Evolutionary conservation across 148 eudicot species (phyloP).

Genomic region (Amaranthus cruentus): DNA sequence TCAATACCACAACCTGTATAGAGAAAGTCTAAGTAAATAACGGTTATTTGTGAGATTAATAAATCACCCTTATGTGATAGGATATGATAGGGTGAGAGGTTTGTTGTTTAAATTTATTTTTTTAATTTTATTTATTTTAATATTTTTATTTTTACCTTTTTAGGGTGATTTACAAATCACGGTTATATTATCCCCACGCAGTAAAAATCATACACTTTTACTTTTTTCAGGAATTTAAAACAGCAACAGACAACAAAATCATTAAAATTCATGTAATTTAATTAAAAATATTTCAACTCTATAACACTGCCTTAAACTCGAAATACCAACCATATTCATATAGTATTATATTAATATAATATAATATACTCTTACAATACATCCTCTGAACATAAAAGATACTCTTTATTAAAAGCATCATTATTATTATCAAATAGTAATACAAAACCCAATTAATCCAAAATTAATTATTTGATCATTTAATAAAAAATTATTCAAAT

Average conservation of each 20-base stretch:
- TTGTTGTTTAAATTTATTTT: no score
- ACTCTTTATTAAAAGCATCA: constrained; percentile 7
- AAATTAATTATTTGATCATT: neutral
- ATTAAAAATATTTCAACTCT: neutral
- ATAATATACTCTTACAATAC: neutral
- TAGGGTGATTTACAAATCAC: no score
- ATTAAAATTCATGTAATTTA: constrained; percentile 11
- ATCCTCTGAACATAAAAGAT: constrained; percentile 4
- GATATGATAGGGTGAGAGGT: no score
- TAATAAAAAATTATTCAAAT: no score
- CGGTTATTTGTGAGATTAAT: no score
- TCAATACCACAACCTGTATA: constrained; percentile 68
- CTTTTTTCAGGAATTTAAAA: neutral
- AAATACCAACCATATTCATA: constrained; percentile 9
- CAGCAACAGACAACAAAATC: constrained; percentile 22
- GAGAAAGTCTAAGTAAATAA: no score
- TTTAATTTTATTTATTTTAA: no score
- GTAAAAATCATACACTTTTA: neutral
- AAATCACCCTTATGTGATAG: no score
- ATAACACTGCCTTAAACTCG: neutral
- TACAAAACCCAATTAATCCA: neutral
- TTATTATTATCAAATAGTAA: neutral
- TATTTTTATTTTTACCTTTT: no score
- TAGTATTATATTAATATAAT: neutral
- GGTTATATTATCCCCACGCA: neutral